Percentiles rank a stretch among this genome's conserved stretches.
Evolutionary conservation across 192 early-diverging fungal genomes (phyloP).

Genomic region (Cladochytrium replicatum): DNA sequence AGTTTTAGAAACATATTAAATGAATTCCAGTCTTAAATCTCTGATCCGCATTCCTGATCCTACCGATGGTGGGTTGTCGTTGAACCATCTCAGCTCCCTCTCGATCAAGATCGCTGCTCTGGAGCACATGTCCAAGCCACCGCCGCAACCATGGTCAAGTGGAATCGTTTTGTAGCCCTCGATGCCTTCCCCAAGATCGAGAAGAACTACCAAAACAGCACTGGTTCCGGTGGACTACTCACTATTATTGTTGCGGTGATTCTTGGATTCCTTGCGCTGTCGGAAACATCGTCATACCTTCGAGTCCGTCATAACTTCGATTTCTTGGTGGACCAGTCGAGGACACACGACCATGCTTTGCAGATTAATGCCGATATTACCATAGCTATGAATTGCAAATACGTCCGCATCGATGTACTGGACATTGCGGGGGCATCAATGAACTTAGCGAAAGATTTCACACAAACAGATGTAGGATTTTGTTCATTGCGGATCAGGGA

Average conservation of each 20-base stretch:
- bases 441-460: conserved; percentile 41
- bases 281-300: conserved; percentile 63
- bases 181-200: conserved; percentile 92
- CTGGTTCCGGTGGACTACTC: conserved; percentile 58
- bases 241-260: conserved; percentile 57
- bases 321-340: conserved; percentile 66
- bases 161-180: conserved; percentile 20
- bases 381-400: conserved; percentile 75
- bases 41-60: background rate
- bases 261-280: conserved; percentile 55
- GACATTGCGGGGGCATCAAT: conserved; percentile 55
- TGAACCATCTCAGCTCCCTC: conserved; percentile 24
- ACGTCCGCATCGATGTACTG: conserved; percentile 53
- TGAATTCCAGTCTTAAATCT: background rate
- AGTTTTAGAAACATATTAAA: background rate
- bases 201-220: conserved; percentile 58
- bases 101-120: conserved; percentile 31
- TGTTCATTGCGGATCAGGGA: too few relatives aligned
- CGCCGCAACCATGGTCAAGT: too few relatives aligned
- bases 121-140: too few relatives aligned
- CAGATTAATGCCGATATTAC: conserved; percentile 82
- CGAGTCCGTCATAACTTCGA: conserved; percentile 54
- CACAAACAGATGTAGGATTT: conserved; percentile 26
- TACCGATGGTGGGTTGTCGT: conserved; percentile 20
- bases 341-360: conserved; percentile 38